phyloP scores from a whole-genome alignment of 768 basidiomycete species.

The Boletellus sp. region DNA sequence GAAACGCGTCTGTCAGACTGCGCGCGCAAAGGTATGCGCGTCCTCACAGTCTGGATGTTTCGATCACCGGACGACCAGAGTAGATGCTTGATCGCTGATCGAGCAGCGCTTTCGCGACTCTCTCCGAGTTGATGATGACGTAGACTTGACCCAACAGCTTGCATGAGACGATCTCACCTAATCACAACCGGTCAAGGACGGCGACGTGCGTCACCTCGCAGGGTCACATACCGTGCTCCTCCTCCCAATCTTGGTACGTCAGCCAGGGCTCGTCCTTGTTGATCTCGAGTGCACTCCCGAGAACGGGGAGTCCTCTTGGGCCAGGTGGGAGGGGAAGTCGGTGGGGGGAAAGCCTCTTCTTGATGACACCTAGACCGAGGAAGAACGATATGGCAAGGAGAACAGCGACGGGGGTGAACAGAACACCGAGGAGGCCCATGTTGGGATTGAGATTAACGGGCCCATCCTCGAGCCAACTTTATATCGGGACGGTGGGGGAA shows the following conservation, averaged over 20 bases:
- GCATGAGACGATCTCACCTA: slow-evolving; percentile 23
- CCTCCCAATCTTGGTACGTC: slow-evolving; percentile 30
- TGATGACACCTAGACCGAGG: background rate
- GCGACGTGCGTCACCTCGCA: background rate
- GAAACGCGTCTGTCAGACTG: background rate
- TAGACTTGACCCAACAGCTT: slow-evolving; percentile 18
- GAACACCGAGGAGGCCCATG: slow-evolving; percentile 5
- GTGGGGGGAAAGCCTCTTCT: slow-evolving; percentile 11
- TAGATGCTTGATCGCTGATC: slow-evolving; percentile 26
- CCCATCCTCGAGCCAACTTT: too few relatives aligned
- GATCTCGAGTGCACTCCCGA: slow-evolving; percentile 26
- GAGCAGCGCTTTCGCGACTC: slow-evolving; percentile 18
- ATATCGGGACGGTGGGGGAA: too few relatives aligned
- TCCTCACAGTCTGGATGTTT: slow-evolving; percentile 4
- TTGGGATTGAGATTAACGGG: background rate
- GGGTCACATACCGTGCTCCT: slow-evolving; percentile 26
- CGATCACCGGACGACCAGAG: slow-evolving; percentile 17
- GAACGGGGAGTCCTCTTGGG: slow-evolving; percentile 25
- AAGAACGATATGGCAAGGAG: slow-evolving; percentile 1
- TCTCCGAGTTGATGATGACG: slow-evolving; percentile 23
- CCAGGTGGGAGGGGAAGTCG: slow-evolving; percentile 27
- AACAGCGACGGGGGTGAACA: background rate
- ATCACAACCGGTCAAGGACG: background rate
- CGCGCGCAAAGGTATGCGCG: background rate
- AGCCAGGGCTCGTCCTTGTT: slow-evolving; percentile 29